Evolutionary conservation across 805 yeast species (phyloP), one percentile per base, ranked within the genome.

Genomic region (Blastobotrys attinorum): DNA sequence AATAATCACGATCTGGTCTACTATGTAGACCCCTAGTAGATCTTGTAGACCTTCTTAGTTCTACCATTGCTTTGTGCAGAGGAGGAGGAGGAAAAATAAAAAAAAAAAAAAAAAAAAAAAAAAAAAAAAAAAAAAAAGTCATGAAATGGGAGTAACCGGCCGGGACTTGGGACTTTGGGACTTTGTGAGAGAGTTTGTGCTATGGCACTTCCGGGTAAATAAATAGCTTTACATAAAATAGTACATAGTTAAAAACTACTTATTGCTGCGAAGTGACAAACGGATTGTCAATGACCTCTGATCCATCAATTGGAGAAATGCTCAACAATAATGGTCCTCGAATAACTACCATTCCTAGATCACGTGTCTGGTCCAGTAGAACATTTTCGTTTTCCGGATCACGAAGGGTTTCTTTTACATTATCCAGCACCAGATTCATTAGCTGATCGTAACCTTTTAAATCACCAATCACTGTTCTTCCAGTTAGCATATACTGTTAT

Each of bases 371-470:
- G 38, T 66, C 75, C 37, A 76, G 75, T 52, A 71, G 66, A 2
- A 70, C 62, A 13, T 73, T 67, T 22, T 75, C 78, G 45, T 80
- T 85, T 29, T 76, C 80, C n/a, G 80, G 73, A 49, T 80, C 88
- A 64, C 82, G 70, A 33, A 82, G 55, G 6, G 70, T 72, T 61
- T 92, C 97, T 20, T 62, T 56, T 2, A 80, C 81, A 40, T 77
- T 76, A 33, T 77, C 82, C 38, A 79, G 64, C 11, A 79, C 82
- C 34, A 79, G 69, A 59, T 92, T 92, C 96, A 90, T 87, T 58
- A 87, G 83, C 62, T 89, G 96, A 63, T 92, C 99, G 63, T 84
- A 88, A 27, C 97, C 97, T 54, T 84, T 86, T 54, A 90, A 73
- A 1, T 69, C 66, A 29, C 98, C 98, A 15, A 71, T 70, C n/a